Percentiles rank a stretch among this genome's conserved stretches.
Conservation (phyloP, 257 asterid species). For the Nicotiana tabacum region DNA sequence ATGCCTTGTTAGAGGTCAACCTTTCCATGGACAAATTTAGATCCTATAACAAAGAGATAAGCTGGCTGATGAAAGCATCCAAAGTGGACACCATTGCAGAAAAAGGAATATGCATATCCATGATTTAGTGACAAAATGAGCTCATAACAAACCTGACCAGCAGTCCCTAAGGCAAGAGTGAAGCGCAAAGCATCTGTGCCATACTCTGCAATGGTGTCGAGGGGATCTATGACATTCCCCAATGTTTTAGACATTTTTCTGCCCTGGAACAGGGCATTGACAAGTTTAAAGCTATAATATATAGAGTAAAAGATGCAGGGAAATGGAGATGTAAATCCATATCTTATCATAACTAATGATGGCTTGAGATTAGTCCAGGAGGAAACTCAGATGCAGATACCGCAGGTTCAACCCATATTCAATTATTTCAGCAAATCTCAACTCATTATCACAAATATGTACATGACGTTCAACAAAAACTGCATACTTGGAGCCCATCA, state of each 20-base stretch:
- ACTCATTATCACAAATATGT: not conserved
- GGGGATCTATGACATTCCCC: slow-evolving; percentile 91
- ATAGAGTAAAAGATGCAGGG: slow-evolving; percentile 16
- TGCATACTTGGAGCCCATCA: not conserved
- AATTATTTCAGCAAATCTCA: not conserved
- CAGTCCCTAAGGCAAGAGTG: slow-evolving; percentile 91
- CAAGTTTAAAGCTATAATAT: slow-evolving; percentile 15
- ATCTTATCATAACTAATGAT: not conserved
- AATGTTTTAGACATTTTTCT: slow-evolving; percentile 95
- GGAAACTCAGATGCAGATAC: not conserved
- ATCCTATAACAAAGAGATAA: slow-evolving; percentile 51
- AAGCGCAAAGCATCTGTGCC: slow-evolving; percentile 97
- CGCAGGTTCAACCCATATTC: not conserved
- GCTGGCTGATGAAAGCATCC: slow-evolving; percentile 10
- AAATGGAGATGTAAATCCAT: not conserved
- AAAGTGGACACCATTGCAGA: slow-evolving; percentile 7
- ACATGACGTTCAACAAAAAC: not conserved
- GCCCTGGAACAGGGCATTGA: slow-evolving; percentile 54
- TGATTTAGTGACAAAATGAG: not conserved
- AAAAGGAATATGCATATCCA: not conserved
- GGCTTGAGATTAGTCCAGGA: not conserved
- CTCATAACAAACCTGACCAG: slow-evolving; percentile 79
- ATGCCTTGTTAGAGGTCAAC: slow-evolving; percentile 82
- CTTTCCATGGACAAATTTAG: slow-evolving; percentile 84
- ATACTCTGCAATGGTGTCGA: slow-evolving; percentile 77